Percentiles rank a stretch among this genome's conserved stretches.
Evolutionary conservation across 306 rosid genomes (phyloP).

Genomic region (Cucumis melo): DNA sequence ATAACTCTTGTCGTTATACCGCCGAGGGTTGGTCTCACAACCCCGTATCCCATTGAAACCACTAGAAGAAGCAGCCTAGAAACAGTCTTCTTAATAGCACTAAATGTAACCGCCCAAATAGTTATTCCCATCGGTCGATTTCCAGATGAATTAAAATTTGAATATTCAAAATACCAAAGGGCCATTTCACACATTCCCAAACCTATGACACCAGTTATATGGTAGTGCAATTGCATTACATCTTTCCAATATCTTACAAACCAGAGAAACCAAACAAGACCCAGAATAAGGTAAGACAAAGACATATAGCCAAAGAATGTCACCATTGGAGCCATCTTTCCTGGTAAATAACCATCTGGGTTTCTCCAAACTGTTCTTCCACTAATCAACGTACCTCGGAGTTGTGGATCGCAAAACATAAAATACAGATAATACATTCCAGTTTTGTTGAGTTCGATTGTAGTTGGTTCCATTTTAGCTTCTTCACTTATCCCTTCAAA

Average conservation of each 20-base stretch:
- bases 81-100: constrained; percentile 71
- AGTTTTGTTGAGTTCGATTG: constrained; percentile 33
- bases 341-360: constrained; percentile 74
- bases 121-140: constrained; percentile 79
- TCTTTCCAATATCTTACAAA: constrained; percentile 81
- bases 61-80: constrained; percentile 76
- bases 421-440: constrained; percentile 93
- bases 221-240: constrained; percentile 67
- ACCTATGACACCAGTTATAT: constrained; percentile 72
- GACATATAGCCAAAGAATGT: constrained; percentile 75
- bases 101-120: constrained; percentile 80
- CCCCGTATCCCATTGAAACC: constrained; percentile 85
- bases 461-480: constrained; percentile 21
- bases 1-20: constrained; percentile 44
- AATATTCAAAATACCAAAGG: constrained; percentile 88
- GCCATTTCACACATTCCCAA: constrained; percentile 98
- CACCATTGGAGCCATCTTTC: constrained; percentile 84
- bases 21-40: constrained; percentile 71
- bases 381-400: constrained; percentile 39
- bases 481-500: constrained; percentile 37
- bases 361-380: constrained; percentile 88
- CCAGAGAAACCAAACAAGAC: constrained; percentile 69
- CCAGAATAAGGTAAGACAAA: constrained; percentile 57
- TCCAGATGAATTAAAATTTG: constrained; percentile 75
- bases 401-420: constrained; percentile 67